Conservation (phyloP, 805 yeast genomes). For the Candida multigemmis region DNA sequence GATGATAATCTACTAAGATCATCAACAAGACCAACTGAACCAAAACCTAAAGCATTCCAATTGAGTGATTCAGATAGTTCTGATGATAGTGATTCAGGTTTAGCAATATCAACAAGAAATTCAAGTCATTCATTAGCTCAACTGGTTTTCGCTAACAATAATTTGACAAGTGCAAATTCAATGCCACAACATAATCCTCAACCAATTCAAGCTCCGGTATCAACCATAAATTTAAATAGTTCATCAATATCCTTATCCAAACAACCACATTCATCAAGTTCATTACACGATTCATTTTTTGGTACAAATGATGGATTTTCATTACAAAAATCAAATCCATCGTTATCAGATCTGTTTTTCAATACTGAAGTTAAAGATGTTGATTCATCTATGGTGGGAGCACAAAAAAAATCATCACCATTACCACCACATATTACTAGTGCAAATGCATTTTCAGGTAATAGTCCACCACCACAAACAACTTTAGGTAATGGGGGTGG, state of each 20-base stretch:
- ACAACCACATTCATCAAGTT: slow-evolving; percentile 31
- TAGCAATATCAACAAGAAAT: slow-evolving; percentile 27
- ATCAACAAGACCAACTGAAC: background rate
- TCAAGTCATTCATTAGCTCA: slow-evolving; percentile 37
- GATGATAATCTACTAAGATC: slow-evolving; percentile 1
- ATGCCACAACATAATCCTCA: slow-evolving; percentile 9
- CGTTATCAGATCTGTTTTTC: slow-evolving; percentile 14
- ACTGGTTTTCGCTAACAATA: slow-evolving; percentile 20
- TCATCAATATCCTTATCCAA: slow-evolving; percentile 25
- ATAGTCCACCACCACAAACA: slow-evolving; percentile 14
- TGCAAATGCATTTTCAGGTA: slow-evolving; percentile 31
- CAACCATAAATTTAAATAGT: slow-evolving; percentile 23
- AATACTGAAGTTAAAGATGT: slow-evolving; percentile 3
- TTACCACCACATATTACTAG: slow-evolving; percentile 35
- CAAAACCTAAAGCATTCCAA: slow-evolving; percentile 4
- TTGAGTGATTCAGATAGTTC: slow-evolving; percentile 10
- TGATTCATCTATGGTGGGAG: slow-evolving; percentile 4
- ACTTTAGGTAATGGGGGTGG: slow-evolving; percentile 1
- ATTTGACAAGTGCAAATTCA: slow-evolving; percentile 13
- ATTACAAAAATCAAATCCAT: slow-evolving; percentile 4
- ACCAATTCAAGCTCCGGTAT: slow-evolving; percentile 17
- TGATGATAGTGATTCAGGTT: slow-evolving; percentile 22
- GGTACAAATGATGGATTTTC: slow-evolving; percentile 16
- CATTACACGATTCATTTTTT: slow-evolving; percentile 30
- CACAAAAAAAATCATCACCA: slow-evolving; percentile 28